A percentile compares a stretch with the other conserved stretches of the same genome.
These are phyloP conservation scores for Pleurotus tuoliensis DNA, from an alignment of 768 basidiomycete species.

Conservation along the genomic window DNA sequence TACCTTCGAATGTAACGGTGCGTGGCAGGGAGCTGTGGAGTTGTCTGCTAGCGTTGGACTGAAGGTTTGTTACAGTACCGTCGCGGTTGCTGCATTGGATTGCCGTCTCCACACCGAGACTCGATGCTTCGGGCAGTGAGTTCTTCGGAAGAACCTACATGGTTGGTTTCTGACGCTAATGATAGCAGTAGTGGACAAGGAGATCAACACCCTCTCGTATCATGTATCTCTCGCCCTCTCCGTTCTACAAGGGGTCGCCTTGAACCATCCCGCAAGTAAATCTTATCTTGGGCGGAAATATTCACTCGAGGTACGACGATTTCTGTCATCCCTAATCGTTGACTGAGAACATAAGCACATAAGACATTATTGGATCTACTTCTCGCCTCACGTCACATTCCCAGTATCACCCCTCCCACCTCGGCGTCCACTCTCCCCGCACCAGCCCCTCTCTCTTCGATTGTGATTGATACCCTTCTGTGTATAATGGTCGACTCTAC, in stretches of 20 bases:
- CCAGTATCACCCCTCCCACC: constrained; percentile 15
- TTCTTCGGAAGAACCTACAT: constrained; percentile 39
- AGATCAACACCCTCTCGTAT: constrained; percentile 42
- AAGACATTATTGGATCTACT: constrained; percentile 74
- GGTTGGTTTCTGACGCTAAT: constrained; percentile 12
- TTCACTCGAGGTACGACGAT: constrained; percentile 56
- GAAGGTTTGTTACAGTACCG: constrained; percentile 46
- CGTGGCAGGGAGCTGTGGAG: constrained; percentile 18
- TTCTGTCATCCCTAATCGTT: not conserved
- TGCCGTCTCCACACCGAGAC: constrained; percentile 38
- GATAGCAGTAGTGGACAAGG: constrained; percentile 41
- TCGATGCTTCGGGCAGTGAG: constrained; percentile 50
- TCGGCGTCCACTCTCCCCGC: constrained; percentile 13
- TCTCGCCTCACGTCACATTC: constrained; percentile 62
- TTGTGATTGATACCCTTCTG: constrained; percentile 77
- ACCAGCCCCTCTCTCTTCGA: constrained; percentile 57
- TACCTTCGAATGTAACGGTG: constrained; percentile 81
- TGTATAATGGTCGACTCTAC: constrained; percentile 89
- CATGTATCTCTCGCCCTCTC: constrained; percentile 60
- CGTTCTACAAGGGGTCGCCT: constrained; percentile 71
- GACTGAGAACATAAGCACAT: not conserved
- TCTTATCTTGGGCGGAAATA: constrained; percentile 62
- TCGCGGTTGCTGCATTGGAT: constrained; percentile 66
- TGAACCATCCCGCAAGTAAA: constrained; percentile 70
- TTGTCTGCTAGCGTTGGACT: not conserved